Evolutionary conservation across 129 eudicot genomes (phyloP).

Genomic region (Flaveria brownii): DNA sequence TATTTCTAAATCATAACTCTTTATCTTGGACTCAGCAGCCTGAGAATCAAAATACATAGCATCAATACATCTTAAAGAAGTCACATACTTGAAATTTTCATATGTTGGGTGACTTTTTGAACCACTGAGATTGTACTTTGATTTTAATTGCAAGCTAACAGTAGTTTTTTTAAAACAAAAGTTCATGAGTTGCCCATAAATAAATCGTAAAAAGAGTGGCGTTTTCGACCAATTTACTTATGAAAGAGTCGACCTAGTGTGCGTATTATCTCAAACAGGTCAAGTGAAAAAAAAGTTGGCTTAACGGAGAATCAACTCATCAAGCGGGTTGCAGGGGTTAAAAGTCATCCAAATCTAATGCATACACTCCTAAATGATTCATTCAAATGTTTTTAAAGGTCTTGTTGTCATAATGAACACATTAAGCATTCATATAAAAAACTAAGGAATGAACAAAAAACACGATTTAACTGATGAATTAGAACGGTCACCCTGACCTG

Average conservation of each 20-base stretch:
- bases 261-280: background rate
- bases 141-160: constrained; percentile 22
- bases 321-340: background rate
- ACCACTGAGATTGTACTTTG: background rate
- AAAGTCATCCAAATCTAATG: background rate
- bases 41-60: constrained; percentile 34
- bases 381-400: background rate
- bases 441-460: background rate
- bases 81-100: constrained; percentile 6
- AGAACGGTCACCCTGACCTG: constrained; percentile 21
- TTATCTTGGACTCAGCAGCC: constrained; percentile 91
- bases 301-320: background rate
- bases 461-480: constrained; percentile 54
- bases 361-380: background rate
- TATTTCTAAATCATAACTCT: constrained; percentile 64
- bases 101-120: background rate
- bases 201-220: background rate
- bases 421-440: background rate
- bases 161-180: constrained; percentile 9
- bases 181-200: background rate
- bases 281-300: background rate
- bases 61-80: constrained; percentile 10
- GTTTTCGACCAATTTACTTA: background rate
- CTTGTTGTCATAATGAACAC: background rate
- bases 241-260: background rate